Evolutionary conservation across 768 basidiomycete species (phyloP), one percentile per base, ranked within the genome.

Genomic region (Russula earlei): DNA sequence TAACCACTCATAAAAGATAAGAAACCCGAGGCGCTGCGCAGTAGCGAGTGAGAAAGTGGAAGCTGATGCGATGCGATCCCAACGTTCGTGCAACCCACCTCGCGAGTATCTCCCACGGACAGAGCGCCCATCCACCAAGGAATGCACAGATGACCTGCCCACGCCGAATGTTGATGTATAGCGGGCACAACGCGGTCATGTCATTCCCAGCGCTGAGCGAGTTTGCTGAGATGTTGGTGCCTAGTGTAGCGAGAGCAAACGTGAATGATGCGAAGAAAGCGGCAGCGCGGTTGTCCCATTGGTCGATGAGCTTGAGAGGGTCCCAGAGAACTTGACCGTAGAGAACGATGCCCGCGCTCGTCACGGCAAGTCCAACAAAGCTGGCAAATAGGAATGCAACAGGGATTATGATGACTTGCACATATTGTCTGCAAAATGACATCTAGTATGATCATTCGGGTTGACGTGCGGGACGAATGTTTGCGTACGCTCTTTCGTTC

Each of bases 281-380:
- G 0, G 85, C 88, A 0, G 87, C 83, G 33, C 92, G 83, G 67
- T 88, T 92, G 62, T 87, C 80, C 90, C 90, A 93, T 33, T 74
- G 74, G 66, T 87, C 80, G 63, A 91, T 85, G 60, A 92, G 78
- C 51, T 71, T 71, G 3, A 86, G 75, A 0, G 89, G 90, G 64
- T 92, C 84, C 91, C 91, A 85, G 62, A 78, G 63, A 63, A 74
- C 69, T 47, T 71, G 64, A 22, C 84, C 87, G 63, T 91, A 92
- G 15, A 91, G 75, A 4, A 74, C 70, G 58, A 84, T 75, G 8
- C 85, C 87, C 0, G 88, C 85, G 10, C 81, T 82, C 1, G 91
- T 89, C 19, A 90, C 85, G 5, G 85, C 83, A 57, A 93, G 83
- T 20, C 91, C 91, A 48, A 83, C 73, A 67, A 91, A 91, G 25